phyloP scores from a whole-genome alignment of 305 asterid genomes.

The Plantago lanceolata region DNA sequence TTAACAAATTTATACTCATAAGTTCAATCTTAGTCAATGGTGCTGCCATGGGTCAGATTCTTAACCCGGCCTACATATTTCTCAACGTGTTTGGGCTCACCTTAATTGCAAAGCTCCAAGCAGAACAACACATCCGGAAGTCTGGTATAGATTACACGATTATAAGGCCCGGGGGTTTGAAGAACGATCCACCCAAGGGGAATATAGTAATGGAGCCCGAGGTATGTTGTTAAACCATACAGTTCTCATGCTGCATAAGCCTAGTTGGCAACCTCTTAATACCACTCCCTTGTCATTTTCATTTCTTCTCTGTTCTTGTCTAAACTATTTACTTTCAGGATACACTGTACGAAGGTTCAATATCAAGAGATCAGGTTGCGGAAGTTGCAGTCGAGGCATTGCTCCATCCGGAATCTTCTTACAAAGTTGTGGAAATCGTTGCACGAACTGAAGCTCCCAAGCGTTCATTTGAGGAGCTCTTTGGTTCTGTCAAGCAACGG shows the following conservation, averaged over 20 bases:
- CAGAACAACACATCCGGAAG: slow-evolving; percentile 72
- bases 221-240: slow-evolving; percentile 37
- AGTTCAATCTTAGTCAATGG: slow-evolving; percentile 93
- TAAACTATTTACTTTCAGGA: slow-evolving; percentile 41
- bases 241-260: too few species aligned
- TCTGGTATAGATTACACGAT: slow-evolving; percentile 97
- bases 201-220: slow-evolving; percentile 88
- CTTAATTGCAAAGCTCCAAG: slow-evolving; percentile 90
- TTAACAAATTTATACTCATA: slow-evolving; percentile 71
- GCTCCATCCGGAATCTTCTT: slow-evolving; percentile 58
- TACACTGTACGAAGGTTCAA: slow-evolving; percentile 76
- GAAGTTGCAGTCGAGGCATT: slow-evolving; percentile 89
- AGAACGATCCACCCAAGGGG: slow-evolving; percentile 75
- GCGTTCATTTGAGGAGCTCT: slow-evolving; percentile 68
- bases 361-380: slow-evolving; percentile 90
- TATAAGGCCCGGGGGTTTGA: slow-evolving; percentile 87
- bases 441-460: slow-evolving; percentile 74
- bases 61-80: slow-evolving; percentile 84
- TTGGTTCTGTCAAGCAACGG: slow-evolving; percentile 61
- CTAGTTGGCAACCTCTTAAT: too few species aligned
- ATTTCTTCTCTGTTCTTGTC: neutral
- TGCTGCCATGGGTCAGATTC: slow-evolving; percentile 89
- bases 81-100: slow-evolving; percentile 83
- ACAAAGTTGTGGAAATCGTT: slow-evolving; percentile 85
- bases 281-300: too few species aligned